Evolutionary conservation across 495 filamentous ascomycete genomes (phyloP).

Genomic region (Choiromyces venosus): DNA sequence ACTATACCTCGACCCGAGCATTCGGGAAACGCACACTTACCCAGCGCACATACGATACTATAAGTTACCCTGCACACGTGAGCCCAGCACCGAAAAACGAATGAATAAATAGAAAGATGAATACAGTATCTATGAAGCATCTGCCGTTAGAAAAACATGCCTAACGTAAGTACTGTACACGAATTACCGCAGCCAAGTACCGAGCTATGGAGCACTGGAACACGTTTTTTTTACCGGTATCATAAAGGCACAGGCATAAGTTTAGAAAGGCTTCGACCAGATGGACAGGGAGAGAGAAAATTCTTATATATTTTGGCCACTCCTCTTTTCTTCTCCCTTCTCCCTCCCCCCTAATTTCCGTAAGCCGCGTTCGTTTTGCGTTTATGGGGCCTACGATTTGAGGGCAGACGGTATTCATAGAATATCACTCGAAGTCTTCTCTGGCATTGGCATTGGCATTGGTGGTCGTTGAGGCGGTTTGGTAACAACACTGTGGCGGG

Average conservation of each 20-base stretch:
- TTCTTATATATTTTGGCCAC: not conserved
- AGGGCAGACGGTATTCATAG: not conserved
- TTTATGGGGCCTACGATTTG: not conserved
- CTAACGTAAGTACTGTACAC: not conserved
- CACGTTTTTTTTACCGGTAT: not conserved
- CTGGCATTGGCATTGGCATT: no score
- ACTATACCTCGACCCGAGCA: not conserved
- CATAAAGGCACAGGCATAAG: not conserved
- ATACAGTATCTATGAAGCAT: not conserved
- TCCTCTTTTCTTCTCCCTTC: not conserved
- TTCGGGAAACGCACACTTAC: not conserved
- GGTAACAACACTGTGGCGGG: no score
- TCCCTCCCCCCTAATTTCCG: not conserved
- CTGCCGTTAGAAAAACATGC: not conserved
- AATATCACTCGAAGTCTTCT: not conserved
- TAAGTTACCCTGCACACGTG: not conserved
- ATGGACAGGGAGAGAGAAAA: not conserved
- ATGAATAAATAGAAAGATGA: not conserved
- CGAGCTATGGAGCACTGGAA: not conserved
- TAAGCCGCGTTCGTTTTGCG: not conserved
- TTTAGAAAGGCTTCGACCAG: not conserved
- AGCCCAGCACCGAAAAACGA: not conserved
- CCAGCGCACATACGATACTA: not conserved
- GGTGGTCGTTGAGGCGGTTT: not conserved
- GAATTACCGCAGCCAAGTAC: not conserved